phyloP scores from a whole-genome alignment of 2,329 filamentous ascomycete genomes.

The Alternaria conjuncta region DNA sequence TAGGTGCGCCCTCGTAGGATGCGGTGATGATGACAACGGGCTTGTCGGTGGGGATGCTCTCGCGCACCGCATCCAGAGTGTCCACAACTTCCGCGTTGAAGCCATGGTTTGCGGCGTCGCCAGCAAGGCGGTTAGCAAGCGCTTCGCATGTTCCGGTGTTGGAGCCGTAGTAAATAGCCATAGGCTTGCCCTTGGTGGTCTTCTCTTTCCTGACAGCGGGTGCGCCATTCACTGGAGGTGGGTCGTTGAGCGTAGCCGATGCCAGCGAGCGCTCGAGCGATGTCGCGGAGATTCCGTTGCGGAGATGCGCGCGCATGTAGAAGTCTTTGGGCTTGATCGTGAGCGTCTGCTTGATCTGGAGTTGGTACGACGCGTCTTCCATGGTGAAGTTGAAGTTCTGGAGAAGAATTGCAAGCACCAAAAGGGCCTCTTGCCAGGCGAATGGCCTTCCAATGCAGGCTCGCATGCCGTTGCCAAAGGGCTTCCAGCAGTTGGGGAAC shows the following conservation, averaged over 20 bases:
- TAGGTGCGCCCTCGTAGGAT: conserved; percentile 52
- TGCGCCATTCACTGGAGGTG: conserved; percentile 11
- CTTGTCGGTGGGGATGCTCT: conserved; percentile 43
- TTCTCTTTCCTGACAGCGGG: conserved; percentile 17
- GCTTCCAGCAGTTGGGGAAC: conserved; percentile 56
- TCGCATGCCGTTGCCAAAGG: conserved; percentile 61
- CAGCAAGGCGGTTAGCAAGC: conserved; percentile 48
- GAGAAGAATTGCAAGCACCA: conserved; percentile 53
- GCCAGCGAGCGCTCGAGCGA: conserved; percentile 37
- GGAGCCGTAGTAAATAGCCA: conserved; percentile 49
- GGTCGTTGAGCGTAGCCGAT: conserved; percentile 27
- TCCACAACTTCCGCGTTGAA: conserved; percentile 45
- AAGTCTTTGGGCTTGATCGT: conserved; percentile 55
- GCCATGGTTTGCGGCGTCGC: conserved; percentile 46
- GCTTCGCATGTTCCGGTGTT: conserved; percentile 53
- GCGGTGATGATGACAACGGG: conserved; percentile 51
- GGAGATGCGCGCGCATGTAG: conserved; percentile 46
- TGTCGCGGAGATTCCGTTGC: conserved; percentile 41
- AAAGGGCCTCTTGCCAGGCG: conserved; percentile 61
- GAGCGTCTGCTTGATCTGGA: conserved; percentile 53
- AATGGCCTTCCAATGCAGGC: conserved; percentile 62
- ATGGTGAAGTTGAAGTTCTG: conserved; percentile 54
- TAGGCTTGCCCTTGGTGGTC: conserved; percentile 34
- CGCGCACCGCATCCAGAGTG: conserved; percentile 44
- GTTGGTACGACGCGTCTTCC: conserved; percentile 53